Conservation (phyloP, 2,329 filamentous ascomycete genomes). For the Paraphoma chrysanthemicola region DNA sequence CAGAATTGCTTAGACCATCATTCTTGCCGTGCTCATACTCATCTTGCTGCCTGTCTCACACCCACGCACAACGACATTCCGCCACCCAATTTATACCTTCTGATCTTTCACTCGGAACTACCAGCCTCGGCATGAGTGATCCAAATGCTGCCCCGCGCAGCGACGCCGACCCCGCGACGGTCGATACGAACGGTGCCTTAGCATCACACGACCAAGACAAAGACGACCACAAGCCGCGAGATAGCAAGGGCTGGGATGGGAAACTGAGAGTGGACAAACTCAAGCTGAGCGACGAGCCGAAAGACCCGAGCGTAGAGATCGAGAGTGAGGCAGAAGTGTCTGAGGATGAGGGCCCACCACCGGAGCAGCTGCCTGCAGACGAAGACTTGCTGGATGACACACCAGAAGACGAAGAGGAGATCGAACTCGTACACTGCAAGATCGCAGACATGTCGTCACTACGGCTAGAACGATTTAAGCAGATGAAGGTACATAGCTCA, state of each 20-base stretch:
- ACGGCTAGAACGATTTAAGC: slow-evolving; percentile 81
- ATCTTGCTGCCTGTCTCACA: neutral
- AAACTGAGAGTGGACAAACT: slow-evolving; percentile 78
- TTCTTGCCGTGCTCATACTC: neutral
- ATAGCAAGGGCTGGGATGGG: slow-evolving; percentile 76
- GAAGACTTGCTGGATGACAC: slow-evolving; percentile 67
- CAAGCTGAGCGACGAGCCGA: slow-evolving; percentile 47
- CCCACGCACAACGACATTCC: neutral
- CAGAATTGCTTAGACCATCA: slow-evolving; percentile 14
- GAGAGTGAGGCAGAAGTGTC: slow-evolving; percentile 87
- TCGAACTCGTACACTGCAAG: slow-evolving; percentile 88
- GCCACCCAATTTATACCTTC: neutral
- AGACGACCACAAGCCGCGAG: slow-evolving; percentile 40
- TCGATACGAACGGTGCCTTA: slow-evolving; percentile 19
- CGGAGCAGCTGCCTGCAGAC: slow-evolving; percentile 42
- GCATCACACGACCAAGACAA: slow-evolving; percentile 26
- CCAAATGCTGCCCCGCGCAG: slow-evolving; percentile 34
- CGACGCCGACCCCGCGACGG: slow-evolving; percentile 34
- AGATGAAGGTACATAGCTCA: slow-evolving; percentile 63
- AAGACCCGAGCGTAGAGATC: slow-evolving; percentile 64
- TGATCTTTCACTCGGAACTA: neutral
- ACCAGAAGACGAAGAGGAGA: slow-evolving; percentile 62
- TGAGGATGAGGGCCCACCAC: slow-evolving; percentile 62
- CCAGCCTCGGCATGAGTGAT: slow-evolving; percentile 29
- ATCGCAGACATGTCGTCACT: slow-evolving; percentile 79